Evolutionary conservation across 169 alveolate genomes (phyloP).

Genomic region (Eimeria praecox): DNA sequence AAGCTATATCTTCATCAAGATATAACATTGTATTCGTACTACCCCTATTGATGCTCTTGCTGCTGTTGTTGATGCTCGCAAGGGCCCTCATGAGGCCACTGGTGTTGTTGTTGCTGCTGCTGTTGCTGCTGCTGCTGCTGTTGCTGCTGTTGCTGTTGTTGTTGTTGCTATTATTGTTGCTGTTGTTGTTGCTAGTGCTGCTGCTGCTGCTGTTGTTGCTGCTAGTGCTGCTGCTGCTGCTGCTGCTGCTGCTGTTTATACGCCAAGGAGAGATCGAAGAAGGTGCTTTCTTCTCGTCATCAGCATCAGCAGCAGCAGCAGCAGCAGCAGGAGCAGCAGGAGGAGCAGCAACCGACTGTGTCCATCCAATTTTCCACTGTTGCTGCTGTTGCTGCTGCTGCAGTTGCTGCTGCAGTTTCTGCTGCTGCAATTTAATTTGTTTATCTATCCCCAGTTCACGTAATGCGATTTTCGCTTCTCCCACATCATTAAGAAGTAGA

Average conservation of each 20-base stretch:
- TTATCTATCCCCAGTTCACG: background rate
- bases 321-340: background rate
- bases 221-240: conserved; percentile 22
- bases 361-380: background rate
- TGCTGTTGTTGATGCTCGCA: too few species aligned
- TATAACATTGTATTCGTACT: background rate
- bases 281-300: background rate
- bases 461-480: background rate
- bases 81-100: too few species aligned
- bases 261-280: background rate
- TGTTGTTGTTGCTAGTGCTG: background rate
- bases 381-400: background rate
- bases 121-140: conserved; percentile 16
- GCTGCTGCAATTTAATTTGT: background rate
- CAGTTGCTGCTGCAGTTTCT: background rate
- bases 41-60: conserved; percentile 2
- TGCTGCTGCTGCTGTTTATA: background rate
- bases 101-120: conserved; percentile 20
- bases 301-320: background rate
- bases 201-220: conserved; percentile 41
- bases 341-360: background rate
- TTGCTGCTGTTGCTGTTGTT: background rate
- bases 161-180: background rate
- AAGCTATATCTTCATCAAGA: conserved; percentile 35
- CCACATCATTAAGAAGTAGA: conserved; percentile 26